phyloP scores from a whole-genome alignment of 106 monocot genomes.

The Dioscorea zingiberensis region DNA sequence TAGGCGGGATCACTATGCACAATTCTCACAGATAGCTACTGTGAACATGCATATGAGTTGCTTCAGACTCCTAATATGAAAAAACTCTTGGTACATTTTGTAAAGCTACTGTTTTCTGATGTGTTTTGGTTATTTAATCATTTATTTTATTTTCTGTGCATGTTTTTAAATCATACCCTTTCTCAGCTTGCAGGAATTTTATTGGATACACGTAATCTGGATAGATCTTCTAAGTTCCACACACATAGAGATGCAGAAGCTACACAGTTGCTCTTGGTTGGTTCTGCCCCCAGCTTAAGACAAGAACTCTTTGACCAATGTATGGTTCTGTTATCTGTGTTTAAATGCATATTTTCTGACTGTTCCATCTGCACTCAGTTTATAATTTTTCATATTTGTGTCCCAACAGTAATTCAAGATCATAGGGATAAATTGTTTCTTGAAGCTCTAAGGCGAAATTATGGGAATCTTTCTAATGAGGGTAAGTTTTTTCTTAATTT shows the following conservation, averaged over 20 bases:
- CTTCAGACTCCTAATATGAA: constrained; percentile 36
- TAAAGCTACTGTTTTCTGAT: too few species aligned
- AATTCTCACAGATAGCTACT: constrained; percentile 45
- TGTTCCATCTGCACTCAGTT: too few species aligned
- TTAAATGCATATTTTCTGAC: too few species aligned
- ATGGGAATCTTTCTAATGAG: too few species aligned
- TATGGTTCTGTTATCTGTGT: too few species aligned
- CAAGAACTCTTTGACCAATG: constrained; percentile 43
- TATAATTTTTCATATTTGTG: too few species aligned
- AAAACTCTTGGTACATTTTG: constrained; percentile 33
- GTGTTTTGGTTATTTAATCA: too few species aligned
- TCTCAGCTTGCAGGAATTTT: constrained; percentile 23
- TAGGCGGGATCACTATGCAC: constrained; percentile 50
- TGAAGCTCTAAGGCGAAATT: too few species aligned
- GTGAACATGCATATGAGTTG: constrained; percentile 46
- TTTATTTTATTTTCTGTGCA: too few species aligned
- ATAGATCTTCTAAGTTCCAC: constrained; percentile 7
- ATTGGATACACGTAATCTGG: constrained; percentile 44
- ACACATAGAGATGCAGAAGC: constrained; percentile 52
- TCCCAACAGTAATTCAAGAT: too few species aligned
- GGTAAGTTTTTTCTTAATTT: too few species aligned
- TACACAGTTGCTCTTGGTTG: constrained; percentile 41
- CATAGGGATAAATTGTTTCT: too few species aligned
- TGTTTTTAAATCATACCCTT: constrained; percentile 26
- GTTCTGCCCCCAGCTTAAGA: constrained; percentile 21